A percentile compares a stretch with the other conserved stretches of the same genome.
Conservation (phyloP, 768 basidiomycete species). For the Trametes villosa region DNA sequence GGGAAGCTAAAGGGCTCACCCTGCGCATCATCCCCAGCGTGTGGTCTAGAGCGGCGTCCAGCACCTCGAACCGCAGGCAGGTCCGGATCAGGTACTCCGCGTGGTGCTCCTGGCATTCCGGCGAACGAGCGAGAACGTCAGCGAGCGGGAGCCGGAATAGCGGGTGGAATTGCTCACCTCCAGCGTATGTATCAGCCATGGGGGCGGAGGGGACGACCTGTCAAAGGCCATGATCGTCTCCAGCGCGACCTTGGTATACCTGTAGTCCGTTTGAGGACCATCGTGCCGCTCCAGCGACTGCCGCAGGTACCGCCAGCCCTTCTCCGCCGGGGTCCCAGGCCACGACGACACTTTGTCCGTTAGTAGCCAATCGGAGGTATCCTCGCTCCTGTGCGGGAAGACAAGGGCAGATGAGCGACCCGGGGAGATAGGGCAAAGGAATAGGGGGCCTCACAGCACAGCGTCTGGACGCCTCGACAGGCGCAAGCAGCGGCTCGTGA, state of each 20-base stretch:
- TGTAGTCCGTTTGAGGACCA: conserved; percentile 65
- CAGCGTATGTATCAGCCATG: conserved; percentile 81
- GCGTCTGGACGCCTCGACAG: conserved; percentile 66
- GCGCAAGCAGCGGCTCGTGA: conserved; percentile 80
- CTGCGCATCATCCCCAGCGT: conserved; percentile 72
- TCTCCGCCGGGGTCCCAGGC: conserved; percentile 77
- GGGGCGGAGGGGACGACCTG: conserved; percentile 64
- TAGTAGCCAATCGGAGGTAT: conserved; percentile 81
- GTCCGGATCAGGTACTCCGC: conserved; percentile 84
- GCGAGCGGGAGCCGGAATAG: conserved; percentile 1
- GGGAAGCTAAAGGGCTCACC: conserved; percentile 46
- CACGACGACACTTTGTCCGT: conserved; percentile 82
- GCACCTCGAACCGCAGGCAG: conserved; percentile 76
- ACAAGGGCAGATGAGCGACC: conserved; percentile 11
- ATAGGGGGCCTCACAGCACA: conserved; percentile 51
- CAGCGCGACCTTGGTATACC: conserved; percentile 75
- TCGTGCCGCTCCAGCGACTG: conserved; percentile 82
- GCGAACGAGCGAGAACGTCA: conserved; percentile 1
- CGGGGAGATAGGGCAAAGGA: neutral
- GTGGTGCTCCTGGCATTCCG: conserved; percentile 63
- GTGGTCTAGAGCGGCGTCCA: conserved; percentile 78
- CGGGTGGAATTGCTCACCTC: conserved; percentile 50
- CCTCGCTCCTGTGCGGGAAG: conserved; percentile 56
- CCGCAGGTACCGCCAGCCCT: conserved; percentile 89
- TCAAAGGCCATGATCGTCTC: conserved; percentile 78